Percentiles rank a stretch among this genome's conserved stretches.
Conservation (phyloP, 2,329 filamentous ascomycete species). For the Dryadomyces quercus-mongolicae region DNA sequence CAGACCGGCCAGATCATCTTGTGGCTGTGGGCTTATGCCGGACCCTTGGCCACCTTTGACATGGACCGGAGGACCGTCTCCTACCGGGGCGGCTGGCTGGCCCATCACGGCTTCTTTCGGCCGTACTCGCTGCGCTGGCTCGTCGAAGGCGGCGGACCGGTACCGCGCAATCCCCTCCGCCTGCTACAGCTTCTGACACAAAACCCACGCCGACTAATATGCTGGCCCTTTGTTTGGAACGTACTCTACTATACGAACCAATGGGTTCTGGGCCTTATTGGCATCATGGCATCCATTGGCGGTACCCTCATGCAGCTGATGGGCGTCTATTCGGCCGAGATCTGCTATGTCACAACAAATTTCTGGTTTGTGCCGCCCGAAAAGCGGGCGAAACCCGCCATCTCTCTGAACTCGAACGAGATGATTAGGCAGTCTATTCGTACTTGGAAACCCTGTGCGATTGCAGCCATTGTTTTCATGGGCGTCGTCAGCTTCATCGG, state of each 20-base stretch:
- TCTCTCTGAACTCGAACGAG: conserved; percentile 11
- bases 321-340: conserved; percentile 14
- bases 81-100: conserved; percentile 12
- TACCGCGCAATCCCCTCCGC: conserved; percentile 3
- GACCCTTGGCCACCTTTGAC: neutral
- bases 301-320: conserved; percentile 17
- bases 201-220: neutral
- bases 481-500: conserved; percentile 13
- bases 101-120: conserved; percentile 11
- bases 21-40: conserved; percentile 16
- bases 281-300: conserved; percentile 25
- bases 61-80: conserved; percentile 3
- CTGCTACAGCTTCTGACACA: neutral
- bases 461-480: conserved; percentile 16
- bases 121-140: conserved; percentile 11
- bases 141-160: neutral
- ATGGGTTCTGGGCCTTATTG: conserved; percentile 19
- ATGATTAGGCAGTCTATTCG: conserved; percentile 10
- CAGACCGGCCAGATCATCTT: conserved; percentile 12
- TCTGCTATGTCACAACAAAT: conserved; percentile 11
- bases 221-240: conserved; percentile 12
- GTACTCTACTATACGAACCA: conserved; percentile 10
- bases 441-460: conserved; percentile 13
- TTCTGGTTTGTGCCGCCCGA: conserved; percentile 12
- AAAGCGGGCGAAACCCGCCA: conserved; percentile 5